Evolutionary conservation across 345 rosid species (phyloP).

Genomic region (Nephelium lappaceum): DNA sequence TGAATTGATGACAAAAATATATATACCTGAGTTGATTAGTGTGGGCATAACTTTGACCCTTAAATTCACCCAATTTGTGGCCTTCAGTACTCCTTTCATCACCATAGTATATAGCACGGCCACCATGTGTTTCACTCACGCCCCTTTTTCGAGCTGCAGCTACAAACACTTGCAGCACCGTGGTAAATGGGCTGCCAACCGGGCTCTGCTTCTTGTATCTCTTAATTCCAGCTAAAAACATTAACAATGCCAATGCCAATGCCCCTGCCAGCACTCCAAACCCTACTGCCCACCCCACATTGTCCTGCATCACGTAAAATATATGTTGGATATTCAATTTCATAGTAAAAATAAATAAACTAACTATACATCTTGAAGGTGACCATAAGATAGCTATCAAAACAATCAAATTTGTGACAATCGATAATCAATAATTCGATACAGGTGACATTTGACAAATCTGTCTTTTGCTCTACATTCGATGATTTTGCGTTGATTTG

Average conservation of each 20-base stretch:
- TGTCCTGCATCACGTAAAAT: slow-evolving; percentile 43
- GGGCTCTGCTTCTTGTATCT: slow-evolving; percentile 59
- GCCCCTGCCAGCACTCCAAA: slow-evolving; percentile 57
- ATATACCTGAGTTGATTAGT: slow-evolving; percentile 73
- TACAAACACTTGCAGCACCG: slow-evolving; percentile 70
- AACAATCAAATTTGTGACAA: too few species aligned
- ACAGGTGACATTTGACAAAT: too few species aligned
- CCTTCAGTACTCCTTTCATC: slow-evolving; percentile 23
- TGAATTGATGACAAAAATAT: too few species aligned
- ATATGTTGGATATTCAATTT: too few species aligned
- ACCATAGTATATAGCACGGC: slow-evolving; percentile 34
- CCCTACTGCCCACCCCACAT: slow-evolving; percentile 78
- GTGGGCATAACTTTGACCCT: slow-evolving; percentile 32
- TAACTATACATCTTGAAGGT: too few species aligned
- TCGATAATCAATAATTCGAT: too few species aligned
- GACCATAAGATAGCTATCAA: too few species aligned
- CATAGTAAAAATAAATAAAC: too few species aligned
- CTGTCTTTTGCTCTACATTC: too few species aligned
- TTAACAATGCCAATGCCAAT: slow-evolving; percentile 40
- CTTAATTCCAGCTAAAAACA: slow-evolving; percentile 62
- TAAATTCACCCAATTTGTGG: slow-evolving; percentile 17
- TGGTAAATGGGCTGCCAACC: slow-evolving; percentile 69
- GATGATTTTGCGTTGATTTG: too few species aligned
- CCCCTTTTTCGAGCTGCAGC: slow-evolving; percentile 69
- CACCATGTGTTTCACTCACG: slow-evolving; percentile 40